These are phyloP conservation scores for Pestalotiopsis sp. DNA, from an alignment of 2,329 filamentous ascomycete species.

Conservation along the genomic window DNA sequence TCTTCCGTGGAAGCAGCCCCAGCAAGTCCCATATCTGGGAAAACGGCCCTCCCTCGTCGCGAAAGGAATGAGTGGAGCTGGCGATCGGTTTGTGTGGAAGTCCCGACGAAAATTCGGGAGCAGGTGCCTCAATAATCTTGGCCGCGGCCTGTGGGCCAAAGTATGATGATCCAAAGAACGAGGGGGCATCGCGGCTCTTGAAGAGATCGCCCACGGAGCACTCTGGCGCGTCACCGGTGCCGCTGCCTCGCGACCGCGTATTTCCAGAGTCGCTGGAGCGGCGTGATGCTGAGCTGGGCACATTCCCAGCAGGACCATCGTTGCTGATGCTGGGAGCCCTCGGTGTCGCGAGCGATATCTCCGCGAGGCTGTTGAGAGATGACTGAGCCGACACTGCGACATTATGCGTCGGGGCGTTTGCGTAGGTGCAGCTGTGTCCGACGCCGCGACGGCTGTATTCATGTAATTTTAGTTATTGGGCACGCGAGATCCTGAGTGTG, in stretches of 20 bases:
- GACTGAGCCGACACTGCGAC: too few relatives aligned
- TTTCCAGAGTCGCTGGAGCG: too few relatives aligned
- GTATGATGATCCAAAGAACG: conserved; percentile 23
- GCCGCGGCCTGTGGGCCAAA: conserved; percentile 24
- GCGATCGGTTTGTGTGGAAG: conserved; percentile 14
- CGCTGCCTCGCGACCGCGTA: too few relatives aligned
- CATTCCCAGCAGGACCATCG: too few relatives aligned
- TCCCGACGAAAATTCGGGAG: conserved; percentile 18
- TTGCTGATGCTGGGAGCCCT: too few relatives aligned
- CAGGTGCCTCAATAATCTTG: conserved; percentile 18
- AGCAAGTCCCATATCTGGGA: conserved; percentile 44
- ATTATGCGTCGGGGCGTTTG: too few relatives aligned
- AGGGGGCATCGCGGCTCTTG: conserved; percentile 19
- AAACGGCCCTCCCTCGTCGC: conserved; percentile 19
- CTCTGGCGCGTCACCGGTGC: conserved; percentile 4
- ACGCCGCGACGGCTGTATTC: too few relatives aligned
- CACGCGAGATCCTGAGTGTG: neutral
- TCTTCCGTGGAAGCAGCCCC: conserved; percentile 38
- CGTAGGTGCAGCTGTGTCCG: too few relatives aligned
- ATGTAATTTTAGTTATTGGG: neutral
- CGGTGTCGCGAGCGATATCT: too few relatives aligned
- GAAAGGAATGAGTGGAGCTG: conserved; percentile 17
- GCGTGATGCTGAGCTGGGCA: too few relatives aligned
- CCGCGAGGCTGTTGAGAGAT: too few relatives aligned
- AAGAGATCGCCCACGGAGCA: conserved; percentile 17